Conservation (phyloP, 1,284 basidiomycete genomes). For the Rhodotorula sp. region DNA sequence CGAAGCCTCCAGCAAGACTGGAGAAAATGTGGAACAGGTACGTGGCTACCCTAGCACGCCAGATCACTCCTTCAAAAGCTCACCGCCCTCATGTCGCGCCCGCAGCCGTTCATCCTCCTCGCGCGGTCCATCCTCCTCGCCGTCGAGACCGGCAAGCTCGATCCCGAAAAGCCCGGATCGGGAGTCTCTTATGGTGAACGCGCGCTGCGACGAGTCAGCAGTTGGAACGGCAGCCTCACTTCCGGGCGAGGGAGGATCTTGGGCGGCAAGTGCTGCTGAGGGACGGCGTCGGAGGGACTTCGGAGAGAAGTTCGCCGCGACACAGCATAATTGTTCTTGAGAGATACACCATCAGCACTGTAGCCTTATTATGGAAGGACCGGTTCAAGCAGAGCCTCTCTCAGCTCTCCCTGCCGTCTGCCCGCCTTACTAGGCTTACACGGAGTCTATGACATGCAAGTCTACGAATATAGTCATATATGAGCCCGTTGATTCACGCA, state of each 20-base stretch:
- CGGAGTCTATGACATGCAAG: too few species aligned
- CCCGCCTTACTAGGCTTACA: too few species aligned
- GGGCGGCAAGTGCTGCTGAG: conserved; percentile 25
- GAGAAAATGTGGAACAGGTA: conserved; percentile 76
- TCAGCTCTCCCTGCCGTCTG: too few species aligned
- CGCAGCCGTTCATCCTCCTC: conserved; percentile 82
- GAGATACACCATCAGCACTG: too few species aligned
- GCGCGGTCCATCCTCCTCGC: conserved; percentile 87
- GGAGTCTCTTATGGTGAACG: conserved; percentile 96
- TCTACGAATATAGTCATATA: too few species aligned
- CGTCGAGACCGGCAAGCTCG: conserved; percentile 85
- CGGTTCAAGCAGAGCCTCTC: too few species aligned
- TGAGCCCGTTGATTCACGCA: too few species aligned
- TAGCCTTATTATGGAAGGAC: too few species aligned
- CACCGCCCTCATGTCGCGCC: too few species aligned
- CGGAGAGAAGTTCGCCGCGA: too few species aligned
- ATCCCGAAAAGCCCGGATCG: conserved; percentile 88
- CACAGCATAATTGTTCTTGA: too few species aligned
- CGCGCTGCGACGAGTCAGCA: conserved; percentile 78
- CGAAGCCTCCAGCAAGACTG: conserved; percentile 86
- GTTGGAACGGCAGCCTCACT: conserved; percentile 46
- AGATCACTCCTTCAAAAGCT: not conserved
- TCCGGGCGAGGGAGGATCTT: conserved; percentile 9
- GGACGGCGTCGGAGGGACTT: too few species aligned
- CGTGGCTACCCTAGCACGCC: not conserved